phyloP scores from a whole-genome alignment of 192 early-diverging fungal genomes.

The Linderina pennispora region DNA sequence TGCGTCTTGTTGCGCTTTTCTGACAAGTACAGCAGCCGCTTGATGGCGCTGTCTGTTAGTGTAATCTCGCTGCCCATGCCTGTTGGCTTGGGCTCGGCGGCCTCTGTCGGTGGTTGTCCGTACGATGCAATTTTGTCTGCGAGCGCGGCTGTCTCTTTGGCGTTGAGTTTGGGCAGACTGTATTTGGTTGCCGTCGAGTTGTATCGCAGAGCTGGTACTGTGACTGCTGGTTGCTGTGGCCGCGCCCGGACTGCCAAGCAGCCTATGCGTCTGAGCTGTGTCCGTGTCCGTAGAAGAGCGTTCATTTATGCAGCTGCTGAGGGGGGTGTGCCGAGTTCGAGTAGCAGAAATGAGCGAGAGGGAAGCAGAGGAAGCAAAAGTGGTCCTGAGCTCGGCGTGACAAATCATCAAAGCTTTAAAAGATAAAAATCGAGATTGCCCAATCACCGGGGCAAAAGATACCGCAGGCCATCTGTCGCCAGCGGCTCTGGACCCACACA shows the following conservation, averaged over 20 bases:
- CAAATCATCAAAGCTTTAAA: too few relatives aligned
- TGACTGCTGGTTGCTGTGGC: background rate
- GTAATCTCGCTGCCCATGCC: conserved; percentile 3
- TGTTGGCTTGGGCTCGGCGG: conserved; percentile 3
- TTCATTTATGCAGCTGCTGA: background rate
- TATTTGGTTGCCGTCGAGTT: conserved; percentile 15
- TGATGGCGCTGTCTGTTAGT: conserved; percentile 38
- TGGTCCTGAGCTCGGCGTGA: too few relatives aligned
- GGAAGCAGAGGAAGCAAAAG: too few relatives aligned
- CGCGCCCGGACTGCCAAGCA: background rate
- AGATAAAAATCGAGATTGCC: too few relatives aligned
- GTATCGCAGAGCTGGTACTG: background rate
- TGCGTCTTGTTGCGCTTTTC: conserved; percentile 40
- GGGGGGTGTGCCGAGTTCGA: too few relatives aligned
- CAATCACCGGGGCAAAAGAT: too few relatives aligned
- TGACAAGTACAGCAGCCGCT: conserved; percentile 29
- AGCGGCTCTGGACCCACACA: too few relatives aligned
- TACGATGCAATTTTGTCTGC: conserved; percentile 20
- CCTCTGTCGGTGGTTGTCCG: conserved; percentile 1
- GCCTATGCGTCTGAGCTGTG: conserved; percentile 2
- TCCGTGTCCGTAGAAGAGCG: background rate
- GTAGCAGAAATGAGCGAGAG: too few relatives aligned
- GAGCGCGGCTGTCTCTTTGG: conserved; percentile 11
- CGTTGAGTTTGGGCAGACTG: conserved; percentile 26
- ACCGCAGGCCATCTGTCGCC: too few relatives aligned